phyloP scores from a whole-genome alignment of 2,329 filamentous ascomycete species.

The Hypoxylon rubiginosum region DNA sequence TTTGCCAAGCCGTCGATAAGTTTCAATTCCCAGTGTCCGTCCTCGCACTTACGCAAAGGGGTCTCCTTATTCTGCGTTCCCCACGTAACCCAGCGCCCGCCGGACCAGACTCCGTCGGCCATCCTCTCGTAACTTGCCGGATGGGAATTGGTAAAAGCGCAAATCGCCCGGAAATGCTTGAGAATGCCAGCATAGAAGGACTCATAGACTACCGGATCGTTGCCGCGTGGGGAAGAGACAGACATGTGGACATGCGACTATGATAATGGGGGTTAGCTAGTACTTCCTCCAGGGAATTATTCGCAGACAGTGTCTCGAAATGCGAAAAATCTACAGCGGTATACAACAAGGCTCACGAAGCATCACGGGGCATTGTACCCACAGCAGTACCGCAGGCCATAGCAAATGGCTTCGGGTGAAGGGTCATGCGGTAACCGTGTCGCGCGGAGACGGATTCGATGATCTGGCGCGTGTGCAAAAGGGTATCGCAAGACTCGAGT shows the following conservation, averaged over 20 bases:
- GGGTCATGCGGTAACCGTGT: slow-evolving; percentile 75
- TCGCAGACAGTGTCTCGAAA: no score
- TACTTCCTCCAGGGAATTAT: no score
- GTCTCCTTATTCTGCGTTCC: slow-evolving; percentile 85
- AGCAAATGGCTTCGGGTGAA: slow-evolving; percentile 78
- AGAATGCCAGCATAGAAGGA: slow-evolving; percentile 81
- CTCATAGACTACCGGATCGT: slow-evolving; percentile 63
- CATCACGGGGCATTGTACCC: no score
- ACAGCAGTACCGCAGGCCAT: slow-evolving; percentile 70
- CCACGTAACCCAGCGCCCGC: slow-evolving; percentile 84
- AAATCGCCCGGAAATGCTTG: slow-evolving; percentile 72
- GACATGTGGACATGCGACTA: slow-evolving; percentile 77
- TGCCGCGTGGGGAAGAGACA: slow-evolving; percentile 63
- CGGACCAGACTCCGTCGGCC: slow-evolving; percentile 77
- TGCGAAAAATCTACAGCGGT: no score
- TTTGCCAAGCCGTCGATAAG: slow-evolving; percentile 83
- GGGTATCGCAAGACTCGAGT: slow-evolving; percentile 76
- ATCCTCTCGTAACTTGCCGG: slow-evolving; percentile 77
- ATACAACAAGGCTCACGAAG: no score
- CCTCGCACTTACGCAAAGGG: slow-evolving; percentile 75
- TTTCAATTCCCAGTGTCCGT: slow-evolving; percentile 82
- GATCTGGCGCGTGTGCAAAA: slow-evolving; percentile 78
- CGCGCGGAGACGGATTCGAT: slow-evolving; percentile 74
- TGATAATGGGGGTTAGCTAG: no score
- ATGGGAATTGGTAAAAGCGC: slow-evolving; percentile 77